Evolutionary conservation across 495 filamentous ascomycete genomes (phyloP), one percentile per base, ranked within the genome.

Genomic region (Parmelia sp.): DNA sequence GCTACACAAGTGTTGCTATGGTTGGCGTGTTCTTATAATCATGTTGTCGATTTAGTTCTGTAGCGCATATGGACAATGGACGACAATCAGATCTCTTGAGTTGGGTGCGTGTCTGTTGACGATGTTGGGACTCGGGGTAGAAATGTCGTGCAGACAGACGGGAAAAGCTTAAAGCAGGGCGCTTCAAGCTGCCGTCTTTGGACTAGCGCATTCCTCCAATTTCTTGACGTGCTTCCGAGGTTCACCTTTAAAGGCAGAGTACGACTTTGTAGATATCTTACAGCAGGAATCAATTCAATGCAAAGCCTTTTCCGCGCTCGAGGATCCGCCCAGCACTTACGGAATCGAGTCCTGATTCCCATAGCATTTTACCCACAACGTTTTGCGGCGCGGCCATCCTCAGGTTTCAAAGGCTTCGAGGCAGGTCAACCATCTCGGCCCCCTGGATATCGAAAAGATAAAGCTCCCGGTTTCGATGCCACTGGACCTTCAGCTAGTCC

Each of bases 371-470:
- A 25, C 4, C 37, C n/a, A 23, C 61, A 33, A 21, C 40, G 31
- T 19, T 57, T 42, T 35, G 19, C 51, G 29, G 51, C 19, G 45
- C 51, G 51, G 36, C 53, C 61, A 2, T 49, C 59, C n/a, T 42
- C 59, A 57, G 39, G 61, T 9, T 57, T 57, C 42, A 63, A 39
- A 25, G 61, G 61, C 1, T 62, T 57, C 31, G 44, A 40, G 27
- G 61, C 61, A 23, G 37, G 39, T 33, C 40, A 35, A 36, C 51
- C 51, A 17, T 8, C 49, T 9, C 4, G n/a, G 3, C 6, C 61
- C 21, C n/a, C 51, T 56, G 8, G 25, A 25, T 33, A 37, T 45
- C 44, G 17, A 9, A 63, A 63, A 47, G 37, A 42, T 10, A 57
- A 33, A 44, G n/a, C 51, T 21, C 7, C 37, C n/a, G 12, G 51